Evolutionary conservation across 257 asterid genomes (phyloP), one percentile per base, ranked within the genome.

Genomic region (Jacaranda mimosifolia): DNA sequence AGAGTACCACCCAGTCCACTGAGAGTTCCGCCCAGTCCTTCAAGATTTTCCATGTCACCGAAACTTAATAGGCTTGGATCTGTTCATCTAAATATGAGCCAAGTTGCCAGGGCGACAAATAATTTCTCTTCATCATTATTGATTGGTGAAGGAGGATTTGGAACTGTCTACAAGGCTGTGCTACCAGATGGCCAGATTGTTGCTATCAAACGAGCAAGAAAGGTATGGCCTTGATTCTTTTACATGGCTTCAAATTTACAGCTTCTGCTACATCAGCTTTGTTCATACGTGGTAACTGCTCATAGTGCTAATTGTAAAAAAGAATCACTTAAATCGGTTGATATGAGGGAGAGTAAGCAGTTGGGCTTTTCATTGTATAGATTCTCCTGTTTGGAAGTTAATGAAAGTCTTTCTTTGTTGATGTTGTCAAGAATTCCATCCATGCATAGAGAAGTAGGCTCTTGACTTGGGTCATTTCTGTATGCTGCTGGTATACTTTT

Each of bases 111-210:
- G 84, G 97, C 91, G 3, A 96, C 99, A 7, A 84, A 89, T 5
- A 96, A 90, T 81, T 96, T 96, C 81, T 88, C 99, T 14, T 78
- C 85, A 46, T 79, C 96, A 17, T 70, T 76, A 73, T 78, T 68
- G 81, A 89, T 96, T 35, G 99, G 99, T 71, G 97, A 90, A 84
- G 99, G 99, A 77, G 98, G 98, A 51, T 96, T 93, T 65, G 99
- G 99, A 80, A 80, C 79, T 19, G 98, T 96, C 69, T 96, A 96
- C 91, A 93, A 83, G 84, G 99, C 97, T 69, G 88, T 85, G 80
- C 90, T 96, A 73, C 85, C 95, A 57, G 95, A 86, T 85, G 98
- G 97, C 58, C 90, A 80, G 65, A 80, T 87, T 15, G 97, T 96
- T 81, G 98, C 98, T 83, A 88, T 96, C 75, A 96, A 96, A 82